phyloP scores from a whole-genome alignment of 1,139 yeast genomes.

The Candida glucosophila region DNA sequence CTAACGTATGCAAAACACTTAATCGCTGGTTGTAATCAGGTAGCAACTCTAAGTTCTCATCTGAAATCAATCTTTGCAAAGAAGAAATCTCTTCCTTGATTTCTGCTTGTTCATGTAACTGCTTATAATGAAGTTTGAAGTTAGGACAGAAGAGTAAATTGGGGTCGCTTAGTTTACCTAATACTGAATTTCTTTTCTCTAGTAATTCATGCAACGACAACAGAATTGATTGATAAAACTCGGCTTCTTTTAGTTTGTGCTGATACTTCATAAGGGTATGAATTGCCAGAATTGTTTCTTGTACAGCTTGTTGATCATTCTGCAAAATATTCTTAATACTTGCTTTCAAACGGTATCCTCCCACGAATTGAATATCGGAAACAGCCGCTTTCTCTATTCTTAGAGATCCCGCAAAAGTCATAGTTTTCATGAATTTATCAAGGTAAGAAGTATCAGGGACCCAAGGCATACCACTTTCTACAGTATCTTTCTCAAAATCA shows the following conservation, averaged over 20 bases:
- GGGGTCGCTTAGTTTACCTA: conserved; percentile 23
- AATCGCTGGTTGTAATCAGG: conserved; percentile 93
- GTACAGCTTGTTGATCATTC: conserved; percentile 33
- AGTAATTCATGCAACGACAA: conserved; percentile 45
- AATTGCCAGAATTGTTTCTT: conserved; percentile 35
- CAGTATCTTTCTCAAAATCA: conserved; percentile 20
- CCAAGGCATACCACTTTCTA: conserved; percentile 40
- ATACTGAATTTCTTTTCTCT: conserved; percentile 33
- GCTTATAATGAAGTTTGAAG: conserved; percentile 41
- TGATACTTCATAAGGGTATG: conserved; percentile 31
- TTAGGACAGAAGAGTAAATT: conserved; percentile 24
- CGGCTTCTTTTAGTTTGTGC: conserved; percentile 36
- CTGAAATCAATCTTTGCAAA: conserved; percentile 60
- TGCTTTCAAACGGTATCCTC: conserved; percentile 35
- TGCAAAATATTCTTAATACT: conserved; percentile 35
- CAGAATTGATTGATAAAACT: conserved; percentile 36
- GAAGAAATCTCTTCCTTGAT: conserved; percentile 45
- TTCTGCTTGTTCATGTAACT: conserved; percentile 36
- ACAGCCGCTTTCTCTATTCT: conserved; percentile 39
- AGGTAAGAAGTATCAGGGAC: conserved; percentile 29
- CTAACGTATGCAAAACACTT: conserved; percentile 62
- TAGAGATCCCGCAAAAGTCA: conserved; percentile 24
- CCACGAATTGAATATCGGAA: conserved; percentile 40
- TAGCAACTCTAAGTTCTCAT: conserved; percentile 78
- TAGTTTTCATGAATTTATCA: conserved; percentile 17